phyloP scores from a whole-genome alignment of 2,329 filamentous ascomycete species.

The Colletotrichum simmondsii region DNA sequence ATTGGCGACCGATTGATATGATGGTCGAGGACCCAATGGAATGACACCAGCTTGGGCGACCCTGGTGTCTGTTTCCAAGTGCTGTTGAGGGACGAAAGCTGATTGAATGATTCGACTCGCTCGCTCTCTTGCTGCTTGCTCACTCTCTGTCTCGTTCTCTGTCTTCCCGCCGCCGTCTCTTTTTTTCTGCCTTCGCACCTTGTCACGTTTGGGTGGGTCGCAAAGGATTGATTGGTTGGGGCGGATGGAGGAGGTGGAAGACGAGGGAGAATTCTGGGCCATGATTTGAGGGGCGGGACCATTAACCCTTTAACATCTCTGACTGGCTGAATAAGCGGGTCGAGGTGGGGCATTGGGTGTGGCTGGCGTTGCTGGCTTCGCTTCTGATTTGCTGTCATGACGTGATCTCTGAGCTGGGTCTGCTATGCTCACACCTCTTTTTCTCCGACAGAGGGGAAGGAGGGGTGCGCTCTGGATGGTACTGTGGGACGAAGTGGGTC shows the following conservation, averaged over 20 bases:
- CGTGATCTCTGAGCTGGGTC: constrained; percentile 26
- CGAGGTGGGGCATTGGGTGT: constrained; percentile 45
- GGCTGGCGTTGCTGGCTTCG: constrained; percentile 7
- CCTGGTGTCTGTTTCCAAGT: constrained; percentile 29
- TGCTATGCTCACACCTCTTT: background rate
- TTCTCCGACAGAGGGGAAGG: background rate
- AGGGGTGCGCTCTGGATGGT: background rate
- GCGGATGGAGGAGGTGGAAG: constrained; percentile 53
- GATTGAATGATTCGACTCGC: constrained; percentile 41
- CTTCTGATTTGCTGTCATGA: constrained; percentile 36
- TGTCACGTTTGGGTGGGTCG: constrained; percentile 47
- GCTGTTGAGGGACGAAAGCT: constrained; percentile 39
- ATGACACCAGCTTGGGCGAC: constrained; percentile 20
- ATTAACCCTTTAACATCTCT: constrained; percentile 56
- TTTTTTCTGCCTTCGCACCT: constrained; percentile 36
- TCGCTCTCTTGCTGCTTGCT: background rate
- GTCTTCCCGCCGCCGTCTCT: constrained; percentile 32
- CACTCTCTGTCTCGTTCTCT: constrained; percentile 17
- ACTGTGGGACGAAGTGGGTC: background rate
- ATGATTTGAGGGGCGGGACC: constrained; percentile 63
- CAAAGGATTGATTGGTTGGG: constrained; percentile 61
- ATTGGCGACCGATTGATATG: constrained; percentile 31
- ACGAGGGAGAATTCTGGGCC: constrained; percentile 57
- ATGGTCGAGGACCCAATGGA: constrained; percentile 22
- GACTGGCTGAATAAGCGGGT: constrained; percentile 61